Evolutionary conservation across 306 rosid species (phyloP), one percentile per base, ranked within the genome.

Genomic region (Notholithocarpus densiflorus): DNA sequence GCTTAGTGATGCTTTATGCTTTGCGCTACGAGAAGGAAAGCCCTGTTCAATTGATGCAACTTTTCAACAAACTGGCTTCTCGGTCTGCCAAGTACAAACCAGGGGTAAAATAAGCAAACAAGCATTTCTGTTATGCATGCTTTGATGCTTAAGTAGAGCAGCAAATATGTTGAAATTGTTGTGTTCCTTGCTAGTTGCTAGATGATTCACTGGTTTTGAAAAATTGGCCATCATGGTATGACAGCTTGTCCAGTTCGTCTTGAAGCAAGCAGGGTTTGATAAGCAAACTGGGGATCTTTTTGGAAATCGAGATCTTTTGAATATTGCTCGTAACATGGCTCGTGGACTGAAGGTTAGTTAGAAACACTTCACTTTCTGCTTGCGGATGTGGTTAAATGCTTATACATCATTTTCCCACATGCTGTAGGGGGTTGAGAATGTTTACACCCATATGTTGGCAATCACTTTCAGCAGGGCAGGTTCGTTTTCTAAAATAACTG

Each of bases 401-500:
- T 61, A 83, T 74, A 40, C 34, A 15, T 66, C 56, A n/a, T 69
- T 81, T 73, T 77, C 71, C 45, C 73, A 77, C 61, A 69, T 77
- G 85, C 34, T 86, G 65, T 83, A 92, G 98, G 97, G 98, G 66
- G 90, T 94, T 83, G 98, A 89, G 85, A 89, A 94, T 82, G 97
- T 90, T 61, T 92, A 94, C 80, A 94, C 98, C 99, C 98, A n/a
- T 88, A 65, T 82, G 75, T 88, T 79, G 98, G 97, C 77, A 93
- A 95, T 83, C 99, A 95, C 82, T 95, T 86, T 84, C 99, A 95
- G 88, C 98, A 93, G 86, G 97, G 87, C 89, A 95, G 98, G 99
- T 93, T 62, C 78, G 93, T 88, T 84, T 37, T 71, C 83, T 75
- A 17, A 73, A 83, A 66, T 59, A 66, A 68, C 60, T 19, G 45